Percentiles rank a stretch among this genome's conserved stretches.
These are phyloP conservation scores for Skeletonema potamos DNA, from an alignment of 108 stramenopile genomes.

Conservation along the genomic window DNA sequence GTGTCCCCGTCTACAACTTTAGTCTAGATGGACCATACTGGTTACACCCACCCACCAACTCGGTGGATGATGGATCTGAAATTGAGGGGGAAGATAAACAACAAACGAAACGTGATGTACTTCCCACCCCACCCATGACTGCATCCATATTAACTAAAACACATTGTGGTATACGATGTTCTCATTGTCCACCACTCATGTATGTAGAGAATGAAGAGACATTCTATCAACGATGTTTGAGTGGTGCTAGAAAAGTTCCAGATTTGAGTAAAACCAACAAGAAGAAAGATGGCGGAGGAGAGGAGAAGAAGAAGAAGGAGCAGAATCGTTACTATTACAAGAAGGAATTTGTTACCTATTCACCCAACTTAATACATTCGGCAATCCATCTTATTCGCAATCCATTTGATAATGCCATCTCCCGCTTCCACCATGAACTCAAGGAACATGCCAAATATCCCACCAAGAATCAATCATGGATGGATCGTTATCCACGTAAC, in stretches of 20 bases:
- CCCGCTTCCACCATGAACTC: constrained; percentile 59
- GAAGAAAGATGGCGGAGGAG: too few species aligned
- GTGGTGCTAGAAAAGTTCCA: constrained; percentile 31
- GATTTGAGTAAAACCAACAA: constrained; percentile 6
- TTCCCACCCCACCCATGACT: constrained; percentile 11
- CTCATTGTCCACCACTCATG: constrained; percentile 51
- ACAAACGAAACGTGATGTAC: neutral
- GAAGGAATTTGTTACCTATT: constrained; percentile 33
- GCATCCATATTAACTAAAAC: constrained; percentile 77
- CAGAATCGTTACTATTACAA: constrained; percentile 30
- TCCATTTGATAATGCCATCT: constrained; percentile 74
- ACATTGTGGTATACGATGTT: constrained; percentile 74
- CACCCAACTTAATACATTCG: constrained; percentile 47
- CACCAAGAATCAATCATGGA: constrained; percentile 13
- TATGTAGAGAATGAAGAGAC: constrained; percentile 51
- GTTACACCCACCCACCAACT: constrained; percentile 22
- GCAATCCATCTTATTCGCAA: constrained; percentile 68
- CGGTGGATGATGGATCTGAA: neutral
- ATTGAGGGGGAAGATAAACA: neutral
- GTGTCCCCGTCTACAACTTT: constrained; percentile 35
- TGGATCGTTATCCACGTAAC: constrained; percentile 30
- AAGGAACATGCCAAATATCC: constrained; percentile 41
- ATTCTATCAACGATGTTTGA: constrained; percentile 26
- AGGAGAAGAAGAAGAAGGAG: neutral
- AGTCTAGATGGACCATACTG: constrained; percentile 34